Base-by-base conservation (phyloP, 768 basidiomycete species). In the Tulasnella sp. region DNA sequence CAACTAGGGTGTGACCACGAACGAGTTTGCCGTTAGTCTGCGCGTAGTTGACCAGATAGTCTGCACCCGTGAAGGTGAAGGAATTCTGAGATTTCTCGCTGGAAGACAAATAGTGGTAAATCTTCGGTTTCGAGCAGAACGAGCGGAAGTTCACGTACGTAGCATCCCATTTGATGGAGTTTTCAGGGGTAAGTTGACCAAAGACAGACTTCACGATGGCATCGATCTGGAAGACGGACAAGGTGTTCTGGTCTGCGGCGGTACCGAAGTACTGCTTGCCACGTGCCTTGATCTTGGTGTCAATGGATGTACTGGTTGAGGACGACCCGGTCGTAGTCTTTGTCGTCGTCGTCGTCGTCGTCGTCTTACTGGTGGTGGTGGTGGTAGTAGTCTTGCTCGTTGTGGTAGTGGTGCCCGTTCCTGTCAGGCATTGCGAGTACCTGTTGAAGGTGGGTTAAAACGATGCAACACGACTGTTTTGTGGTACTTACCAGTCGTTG, bases 31-130 rank as follows among this genome's bases (percentile, higher is more conserved):
- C 77, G 46, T 78, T 72, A 34, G 46, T 77, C 37, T 58, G 50
- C 8, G 80, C 80, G 41, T 48, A 81, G 46, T 78, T 78, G 28
- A 81, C 80, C 22, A 81, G 20, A 9, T 41, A 31, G 77, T 81
- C 77, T 20, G 40, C 20, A 46, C 54, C 69, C 31, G 42, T 74
- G 31, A 81, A 78, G 42, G 37, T 50, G 48, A 50, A 50, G 3
- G 48, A 50, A 14, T 50, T 50, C 16, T 50, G 48, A 50, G 48
- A 50, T 78, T 64, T 74, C 72, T 40, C 24, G 20, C 31, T 48
- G 11, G 37, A 34, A 24, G 42, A 42, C 37, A 24, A 9, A 75
- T 12, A 42, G 42, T 12, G 4, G 41, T 72, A 9, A 72, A 20
- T 7, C 9, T 18, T 42, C 28, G n/a, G 22, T 16, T 14, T 16